Evolutionary conservation across 2,329 filamentous ascomycete species (phyloP), one percentile per base, ranked within the genome.

Genomic region (Alternaria triticimaculans): DNA sequence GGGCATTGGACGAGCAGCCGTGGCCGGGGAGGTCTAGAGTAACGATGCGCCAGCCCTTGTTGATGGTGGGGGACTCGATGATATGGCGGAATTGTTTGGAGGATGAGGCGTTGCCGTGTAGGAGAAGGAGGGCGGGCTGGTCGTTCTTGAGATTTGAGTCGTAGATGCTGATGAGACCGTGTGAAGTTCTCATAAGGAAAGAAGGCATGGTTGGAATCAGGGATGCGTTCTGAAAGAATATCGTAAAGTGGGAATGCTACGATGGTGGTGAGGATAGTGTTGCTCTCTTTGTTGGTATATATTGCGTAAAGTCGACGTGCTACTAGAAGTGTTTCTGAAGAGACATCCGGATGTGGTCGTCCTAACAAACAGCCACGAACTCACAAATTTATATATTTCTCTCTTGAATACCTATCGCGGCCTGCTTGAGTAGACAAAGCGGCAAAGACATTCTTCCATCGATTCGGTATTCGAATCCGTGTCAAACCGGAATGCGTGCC

Each of bases 21-120:
- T 80, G 78, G 63, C 78, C 78, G 25, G 78, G 78, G 43, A 79
- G 73, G 60, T 78, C 76, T 58, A 79, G 71, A 10, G 76, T 57
- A 10, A 80, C 57, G 53, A 76, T 53, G 46, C 71, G 72, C 60
- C 68, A 68, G 2, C 28, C 26, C n/a, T 55, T 14, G 1, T 62
- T 63, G 26, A 76, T 56, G 9, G 54, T 21, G 1, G 63, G 28
- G 9, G 62, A 68, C 8, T 62, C 33, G 55, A 76, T 53, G 44
- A 79, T 70, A 50, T 72, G 74, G 15, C 61, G 58, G 60, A 71
- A 79, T 44, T 76, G 74, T 44, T 67, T 70, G 21, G 69, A 71
- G 57, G 64, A 67, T 20, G 71, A 76, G 20, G 72, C 73, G 66
- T 78, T 79, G 54, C 73, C 75, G 60, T 79, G 76, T 33, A 79